A percentile compares a stretch with the other conserved stretches of the same genome.
Conservation (phyloP, 805 yeast species). For the Wickerhamiella cacticola region DNA sequence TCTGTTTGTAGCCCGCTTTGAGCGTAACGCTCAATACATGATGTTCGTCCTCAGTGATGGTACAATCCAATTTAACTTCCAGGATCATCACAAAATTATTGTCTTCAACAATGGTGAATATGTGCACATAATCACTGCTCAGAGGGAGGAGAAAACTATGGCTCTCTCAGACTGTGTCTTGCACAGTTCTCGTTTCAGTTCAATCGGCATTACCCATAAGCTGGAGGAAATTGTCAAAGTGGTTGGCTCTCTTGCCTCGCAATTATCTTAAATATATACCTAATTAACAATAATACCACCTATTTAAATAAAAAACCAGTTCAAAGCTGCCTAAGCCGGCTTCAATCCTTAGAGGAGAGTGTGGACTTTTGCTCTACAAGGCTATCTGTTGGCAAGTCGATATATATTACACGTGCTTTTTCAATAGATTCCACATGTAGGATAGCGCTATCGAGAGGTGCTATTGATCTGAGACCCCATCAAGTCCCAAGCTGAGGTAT, state of each 20-base stretch:
- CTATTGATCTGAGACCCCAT: background rate
- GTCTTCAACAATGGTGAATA: slow-evolving; percentile 63
- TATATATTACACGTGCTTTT: background rate
- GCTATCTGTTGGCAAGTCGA: no score
- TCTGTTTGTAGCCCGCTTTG: slow-evolving; percentile 66
- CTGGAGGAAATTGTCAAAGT: slow-evolving; percentile 11
- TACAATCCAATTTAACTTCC: slow-evolving; percentile 85
- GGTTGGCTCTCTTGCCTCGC: background rate
- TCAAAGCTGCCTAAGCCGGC: no score
- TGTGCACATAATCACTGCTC: slow-evolving; percentile 55
- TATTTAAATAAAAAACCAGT: no score
- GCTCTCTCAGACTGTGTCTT: slow-evolving; percentile 15
- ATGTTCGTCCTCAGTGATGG: slow-evolving; percentile 93
- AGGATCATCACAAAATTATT: slow-evolving; percentile 85
- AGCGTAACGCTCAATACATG: slow-evolving; percentile 65
- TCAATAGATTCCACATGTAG: no score
- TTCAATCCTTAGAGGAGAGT: no score
- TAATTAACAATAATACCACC: slow-evolving; percentile 2
- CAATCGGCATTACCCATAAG: slow-evolving; percentile 6
- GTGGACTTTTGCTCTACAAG: no score
- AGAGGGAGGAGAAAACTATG: slow-evolving; percentile 21
- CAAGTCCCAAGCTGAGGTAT: no score
- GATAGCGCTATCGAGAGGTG: background rate
- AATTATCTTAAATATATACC: slow-evolving; percentile 1
- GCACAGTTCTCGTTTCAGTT: slow-evolving; percentile 1